phyloP scores from a whole-genome alignment of 768 basidiomycete species.

The Boletus coccyginus region DNA sequence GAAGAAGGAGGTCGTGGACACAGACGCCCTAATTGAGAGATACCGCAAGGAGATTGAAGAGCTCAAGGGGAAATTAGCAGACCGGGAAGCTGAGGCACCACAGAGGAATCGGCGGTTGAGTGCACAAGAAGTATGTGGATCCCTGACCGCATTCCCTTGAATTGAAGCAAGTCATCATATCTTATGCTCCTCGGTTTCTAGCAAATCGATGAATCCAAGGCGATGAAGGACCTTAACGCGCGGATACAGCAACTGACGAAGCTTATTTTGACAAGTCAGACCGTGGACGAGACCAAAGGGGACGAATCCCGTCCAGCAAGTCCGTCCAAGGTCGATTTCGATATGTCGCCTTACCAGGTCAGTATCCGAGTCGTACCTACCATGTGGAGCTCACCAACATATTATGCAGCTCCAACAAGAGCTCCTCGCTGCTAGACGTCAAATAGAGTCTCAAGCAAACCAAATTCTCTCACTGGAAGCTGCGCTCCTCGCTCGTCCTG shows the following conservation, averaged over 20 bases:
- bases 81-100: constrained; percentile 65
- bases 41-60: constrained; percentile 95
- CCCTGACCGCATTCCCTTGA: background rate
- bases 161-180: background rate
- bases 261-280: constrained; percentile 82
- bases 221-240: constrained; percentile 78
- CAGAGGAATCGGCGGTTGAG: constrained; percentile 40
- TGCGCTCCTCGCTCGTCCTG: constrained; percentile 68
- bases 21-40: constrained; percentile 88
- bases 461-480: constrained; percentile 85
- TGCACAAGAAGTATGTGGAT: constrained; percentile 39
- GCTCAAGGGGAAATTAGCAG: constrained; percentile 68
- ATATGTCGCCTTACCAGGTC: constrained; percentile 84
- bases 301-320: constrained; percentile 76
- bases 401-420: constrained; percentile 75
- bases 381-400: background rate
- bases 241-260: constrained; percentile 82
- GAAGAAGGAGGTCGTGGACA: constrained; percentile 93
- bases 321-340: constrained; percentile 87
- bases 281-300: constrained; percentile 65
- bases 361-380: background rate
- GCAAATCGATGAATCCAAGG: constrained; percentile 84
- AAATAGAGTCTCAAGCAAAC: constrained; percentile 76
- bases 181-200: constrained; percentile 26
- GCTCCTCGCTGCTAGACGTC: constrained; percentile 70